phyloP scores from a whole-genome alignment of 1,284 basidiomycete genomes.

The Sanghuangporus baumii region DNA sequence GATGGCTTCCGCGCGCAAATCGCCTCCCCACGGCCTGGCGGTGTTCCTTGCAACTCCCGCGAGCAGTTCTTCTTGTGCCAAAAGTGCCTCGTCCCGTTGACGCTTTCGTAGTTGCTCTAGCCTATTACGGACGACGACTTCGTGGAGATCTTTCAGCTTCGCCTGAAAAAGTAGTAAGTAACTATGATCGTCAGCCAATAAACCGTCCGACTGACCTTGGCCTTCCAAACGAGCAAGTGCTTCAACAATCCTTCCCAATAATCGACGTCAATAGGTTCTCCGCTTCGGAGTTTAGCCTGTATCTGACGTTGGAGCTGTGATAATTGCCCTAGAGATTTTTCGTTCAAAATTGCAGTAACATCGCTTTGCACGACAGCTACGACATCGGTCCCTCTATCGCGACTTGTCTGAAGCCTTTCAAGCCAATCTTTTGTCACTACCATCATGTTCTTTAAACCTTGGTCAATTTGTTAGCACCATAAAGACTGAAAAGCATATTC shows the following conservation, averaged over 20 bases:
- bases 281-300: constrained; percentile 82
- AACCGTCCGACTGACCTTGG: constrained; percentile 59
- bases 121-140: constrained; percentile 93
- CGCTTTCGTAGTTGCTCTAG: constrained; percentile 92
- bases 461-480: constrained; percentile 8
- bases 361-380: constrained; percentile 79
- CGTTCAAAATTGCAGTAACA: constrained; percentile 66
- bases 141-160: constrained; percentile 88
- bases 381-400: constrained; percentile 55
- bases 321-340: constrained; percentile 83
- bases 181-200: constrained; percentile 1
- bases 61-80: constrained; percentile 88
- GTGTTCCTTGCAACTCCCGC: constrained; percentile 67
- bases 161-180: constrained; percentile 44
- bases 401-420: constrained; percentile 64
- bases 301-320: constrained; percentile 80
- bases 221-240: constrained; percentile 95
- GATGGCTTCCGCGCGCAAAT: constrained; percentile 34
- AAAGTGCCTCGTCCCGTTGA: constrained; percentile 91
- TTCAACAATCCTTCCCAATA: constrained; percentile 96
- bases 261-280: constrained; percentile 94
- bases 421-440: constrained; percentile 91
- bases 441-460: constrained; percentile 76
- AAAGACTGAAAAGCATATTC: constrained; percentile 28
- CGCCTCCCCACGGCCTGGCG: constrained; percentile 37